Evolutionary conservation across 2,329 filamentous ascomycete genomes (phyloP), one percentile per base, ranked within the genome.

Genomic region (Bertia moriformis): DNA sequence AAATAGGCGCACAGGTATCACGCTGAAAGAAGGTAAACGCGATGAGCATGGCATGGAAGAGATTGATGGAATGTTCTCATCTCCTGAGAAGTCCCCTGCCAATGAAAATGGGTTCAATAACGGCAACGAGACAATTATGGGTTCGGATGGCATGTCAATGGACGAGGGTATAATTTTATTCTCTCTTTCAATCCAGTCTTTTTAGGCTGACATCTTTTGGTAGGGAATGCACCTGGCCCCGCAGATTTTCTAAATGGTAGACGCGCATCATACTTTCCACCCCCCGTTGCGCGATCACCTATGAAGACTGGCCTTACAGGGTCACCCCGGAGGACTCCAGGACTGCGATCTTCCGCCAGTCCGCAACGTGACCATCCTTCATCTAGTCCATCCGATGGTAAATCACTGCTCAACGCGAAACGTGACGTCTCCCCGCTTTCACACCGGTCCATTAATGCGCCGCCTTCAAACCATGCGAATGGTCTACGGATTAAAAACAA

Each of bases 11-110:
- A 98, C 91, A 1, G 91, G 91, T 35, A 72, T 93, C 18, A 82
- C 77, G 1, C 60, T 96, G 20, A 74, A 77, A 50, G 85, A 94
- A 51, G 85, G 85, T 39, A 66, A 78, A 43, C 82, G 86, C 61
- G 89, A 96, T 60, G 87, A 93, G 56, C 69, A 94, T 67, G 91
- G 89, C 57, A 78, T 98, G 65, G 86, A 95, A 55, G 81, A 84
- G 24, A 71, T 94, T 42, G 83, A 89, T 24, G 75, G 76, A 47
- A 75, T 96, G 46, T 94, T 94, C 58, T 95, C 88, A 5, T 94
- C 88, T 15, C 87, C 88, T 13, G 72, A 75, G 46, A 83, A 78
- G 50, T 61, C 58, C 40, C 69, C 53, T 60, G 53, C 51, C 50
- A 60, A 49, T 12, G 41, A 49, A 36, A 44, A 50, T 44, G 44